A percentile compares a stretch with the other conserved stretches of the same genome.
Conservation (phyloP, 202 grass and related monocot species). For the Zoysia matrella region DNA sequence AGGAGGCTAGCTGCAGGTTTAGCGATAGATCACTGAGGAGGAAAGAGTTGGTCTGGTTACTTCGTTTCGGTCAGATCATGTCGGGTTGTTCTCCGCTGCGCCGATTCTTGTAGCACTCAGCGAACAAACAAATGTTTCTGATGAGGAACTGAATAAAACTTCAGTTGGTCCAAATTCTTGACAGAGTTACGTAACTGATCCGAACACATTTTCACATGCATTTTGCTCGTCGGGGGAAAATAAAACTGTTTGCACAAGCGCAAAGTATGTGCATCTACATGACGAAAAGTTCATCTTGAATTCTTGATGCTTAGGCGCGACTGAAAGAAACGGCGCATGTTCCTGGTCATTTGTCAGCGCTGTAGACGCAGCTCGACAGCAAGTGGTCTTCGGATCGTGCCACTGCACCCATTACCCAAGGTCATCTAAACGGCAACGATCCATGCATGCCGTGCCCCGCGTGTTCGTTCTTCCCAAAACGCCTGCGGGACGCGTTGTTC, state of each 20-base stretch:
- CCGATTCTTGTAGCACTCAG: too few species aligned
- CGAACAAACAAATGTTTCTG: background rate
- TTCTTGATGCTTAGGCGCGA: background rate
- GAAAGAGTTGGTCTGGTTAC: background rate
- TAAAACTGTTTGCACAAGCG: background rate
- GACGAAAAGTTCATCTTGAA: background rate
- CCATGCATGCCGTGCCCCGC: too few species aligned
- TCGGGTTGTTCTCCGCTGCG: background rate
- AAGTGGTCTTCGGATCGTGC: too few species aligned
- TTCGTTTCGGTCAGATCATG: background rate
- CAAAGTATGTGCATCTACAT: too few species aligned
- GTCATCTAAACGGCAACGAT: too few species aligned
- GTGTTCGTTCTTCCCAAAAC: background rate
- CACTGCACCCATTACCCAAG: too few species aligned
- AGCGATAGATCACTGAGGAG: too few species aligned
- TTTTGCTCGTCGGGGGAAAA: background rate
- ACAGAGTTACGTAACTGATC: too few species aligned
- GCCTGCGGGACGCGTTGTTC: background rate
- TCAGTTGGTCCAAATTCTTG: background rate
- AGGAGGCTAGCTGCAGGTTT: too few species aligned
- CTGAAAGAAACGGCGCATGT: too few species aligned
- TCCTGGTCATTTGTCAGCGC: too few species aligned
- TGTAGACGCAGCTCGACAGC: too few species aligned
- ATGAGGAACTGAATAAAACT: slow-evolving; percentile 31
- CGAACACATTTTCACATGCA: background rate